Conservation (phyloP, 495 filamentous ascomycete genomes). For the Xylona heveae region DNA sequence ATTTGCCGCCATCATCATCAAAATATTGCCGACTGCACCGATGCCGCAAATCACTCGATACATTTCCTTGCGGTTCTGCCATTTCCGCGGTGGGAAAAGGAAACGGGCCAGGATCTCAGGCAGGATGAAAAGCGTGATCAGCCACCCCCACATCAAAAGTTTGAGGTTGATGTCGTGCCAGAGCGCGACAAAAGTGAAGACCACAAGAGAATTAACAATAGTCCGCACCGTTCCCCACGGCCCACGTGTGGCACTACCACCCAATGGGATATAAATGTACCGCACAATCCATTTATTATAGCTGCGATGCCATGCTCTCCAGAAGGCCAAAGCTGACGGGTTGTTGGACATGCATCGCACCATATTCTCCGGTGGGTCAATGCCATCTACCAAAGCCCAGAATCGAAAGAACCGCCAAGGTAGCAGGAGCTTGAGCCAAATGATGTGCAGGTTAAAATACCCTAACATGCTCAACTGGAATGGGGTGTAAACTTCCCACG, state of each 20-base stretch:
- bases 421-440: conserved; percentile 93
- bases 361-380: conserved; percentile 97
- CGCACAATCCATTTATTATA: conserved; percentile 88
- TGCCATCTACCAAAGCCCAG: conserved; percentile 72
- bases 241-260: conserved; percentile 32
- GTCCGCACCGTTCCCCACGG: conserved; percentile 21
- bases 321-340: conserved; percentile 80
- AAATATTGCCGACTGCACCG: conserved; percentile 68
- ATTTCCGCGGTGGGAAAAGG: conserved; percentile 49
- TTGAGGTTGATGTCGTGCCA: conserved; percentile 97
- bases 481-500: conserved; percentile 70
- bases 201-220: conserved; percentile 51
- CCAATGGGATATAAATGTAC: conserved; percentile 87
- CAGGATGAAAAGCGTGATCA: conserved; percentile 80
- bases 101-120: conserved; percentile 57
- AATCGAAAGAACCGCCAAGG: conserved; percentile 97
- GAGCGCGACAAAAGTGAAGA: conserved; percentile 93
- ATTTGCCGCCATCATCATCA: conserved; percentile 95
- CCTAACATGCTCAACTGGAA: conserved; percentile 78
- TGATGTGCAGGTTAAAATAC: conserved; percentile 91
- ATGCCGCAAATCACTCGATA: conserved; percentile 67
- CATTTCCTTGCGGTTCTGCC: conserved; percentile 38
- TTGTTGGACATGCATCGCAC: conserved; percentile 92
- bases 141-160: conserved; percentile 90
- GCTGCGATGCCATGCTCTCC: conserved; percentile 85